phyloP scores from a whole-genome alignment of 371 early-diverging fungal genomes.

The Rhizomucor miehei region DNA sequence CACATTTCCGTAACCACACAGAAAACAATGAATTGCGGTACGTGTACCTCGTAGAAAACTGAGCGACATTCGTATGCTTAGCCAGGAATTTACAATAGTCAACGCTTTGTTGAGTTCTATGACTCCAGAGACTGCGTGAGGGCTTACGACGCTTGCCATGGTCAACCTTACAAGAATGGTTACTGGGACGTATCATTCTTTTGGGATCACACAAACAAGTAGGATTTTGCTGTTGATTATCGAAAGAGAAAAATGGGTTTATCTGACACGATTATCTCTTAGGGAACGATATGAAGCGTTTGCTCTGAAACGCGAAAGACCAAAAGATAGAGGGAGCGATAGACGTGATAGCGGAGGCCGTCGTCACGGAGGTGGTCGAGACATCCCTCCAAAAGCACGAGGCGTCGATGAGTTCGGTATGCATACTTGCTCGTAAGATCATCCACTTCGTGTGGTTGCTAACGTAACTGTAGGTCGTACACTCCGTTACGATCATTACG shows the following conservation, averaged over 20 bases:
- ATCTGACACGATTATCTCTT: neutral
- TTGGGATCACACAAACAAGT: conserved; percentile 54
- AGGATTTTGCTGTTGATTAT: conserved; percentile 1
- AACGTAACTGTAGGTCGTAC: neutral
- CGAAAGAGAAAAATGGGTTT: neutral
- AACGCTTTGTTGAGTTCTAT: conserved; percentile 54
- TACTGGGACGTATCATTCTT: conserved; percentile 45
- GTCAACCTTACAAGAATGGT: conserved; percentile 38
- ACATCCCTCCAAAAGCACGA: no score
- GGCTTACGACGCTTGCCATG: conserved; percentile 37
- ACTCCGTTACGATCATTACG: conserved; percentile 2
- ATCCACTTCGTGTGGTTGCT: no score
- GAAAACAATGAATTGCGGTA: conserved; percentile 17
- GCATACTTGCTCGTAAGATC: neutral
- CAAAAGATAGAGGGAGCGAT: conserved; percentile 2
- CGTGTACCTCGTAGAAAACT: neutral
- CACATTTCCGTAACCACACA: conserved; percentile 27
- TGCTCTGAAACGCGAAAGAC: conserved; percentile 11
- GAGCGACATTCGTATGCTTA: neutral
- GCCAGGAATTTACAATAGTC: conserved; percentile 27
- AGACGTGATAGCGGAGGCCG: neutral
- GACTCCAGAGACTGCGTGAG: conserved; percentile 49
- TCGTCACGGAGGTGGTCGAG: no score
- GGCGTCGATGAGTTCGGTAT: neutral
- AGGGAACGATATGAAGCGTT: conserved; percentile 24